Evolutionary conservation across 768 basidiomycete species (phyloP), one percentile per base, ranked within the genome.

Genomic region (Thelephora aurantiotincta): DNA sequence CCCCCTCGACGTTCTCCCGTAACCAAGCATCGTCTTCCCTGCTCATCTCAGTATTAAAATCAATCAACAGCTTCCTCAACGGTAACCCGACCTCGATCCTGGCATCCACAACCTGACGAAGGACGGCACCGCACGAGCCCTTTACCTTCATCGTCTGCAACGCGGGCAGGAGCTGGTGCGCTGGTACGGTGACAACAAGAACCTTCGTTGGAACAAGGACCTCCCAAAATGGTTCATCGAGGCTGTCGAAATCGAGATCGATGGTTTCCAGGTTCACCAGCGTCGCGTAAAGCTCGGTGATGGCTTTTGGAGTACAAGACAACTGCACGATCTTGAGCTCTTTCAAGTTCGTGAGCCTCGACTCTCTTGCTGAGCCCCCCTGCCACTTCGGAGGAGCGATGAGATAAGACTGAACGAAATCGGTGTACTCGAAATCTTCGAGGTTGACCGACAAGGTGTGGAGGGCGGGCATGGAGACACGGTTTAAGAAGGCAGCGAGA

Each of bases 241-340:
- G 55, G 51, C 62, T 58, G 19, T 49, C 44, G 55, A 66, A 57
- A 44, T 69, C 67, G 34, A 76, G 54, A 44, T 61, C 60, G 44
- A 84, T 59, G 42, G 57, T 51, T 50, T 64, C 60, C 20, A 86
- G 60, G 44, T 70, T 70, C 2, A 54, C 58, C 19, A 83, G 65
- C 52, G 77, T 70, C 16, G 54, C 60, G 47, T 75, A 68, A 55
- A 82, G 63, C 6, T 48, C 49, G 33, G 67, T 58, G 22, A 66
- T 51, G 22, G 60, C 60, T 0, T 54, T 46, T 16, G 48, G 30
- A 14, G 62, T 59, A 55, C 73, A 76, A 0, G 69, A 69, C 36
- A 82, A 61, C 13, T 68, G 69, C 1, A 65, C 57, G 36, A 86
- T 59, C 56, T 77, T 76, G 45, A 84, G 64, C 48, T 65, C 60